phyloP scores from a whole-genome alignment of 257 asterid genomes.

The Solanum gandarillasii region DNA sequence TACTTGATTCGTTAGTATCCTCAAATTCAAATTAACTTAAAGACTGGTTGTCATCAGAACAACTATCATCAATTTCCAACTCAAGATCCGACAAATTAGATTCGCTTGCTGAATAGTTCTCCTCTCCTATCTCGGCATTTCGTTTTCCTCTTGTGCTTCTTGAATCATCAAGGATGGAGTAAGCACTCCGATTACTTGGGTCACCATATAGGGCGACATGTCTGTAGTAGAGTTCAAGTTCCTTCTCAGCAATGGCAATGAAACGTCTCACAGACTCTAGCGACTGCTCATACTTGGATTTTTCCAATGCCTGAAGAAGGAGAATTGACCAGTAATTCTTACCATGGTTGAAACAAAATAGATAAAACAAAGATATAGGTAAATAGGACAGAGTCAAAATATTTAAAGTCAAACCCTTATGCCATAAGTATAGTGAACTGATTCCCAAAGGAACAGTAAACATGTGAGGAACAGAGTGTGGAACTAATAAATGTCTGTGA shows the following conservation, averaged over 20 bases:
- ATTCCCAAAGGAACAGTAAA: neutral
- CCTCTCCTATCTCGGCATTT: neutral
- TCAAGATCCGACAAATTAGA: slow-evolving; percentile 18
- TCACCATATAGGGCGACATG: slow-evolving; percentile 79
- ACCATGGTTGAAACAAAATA: neutral
- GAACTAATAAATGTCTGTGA: neutral
- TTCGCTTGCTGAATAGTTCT: neutral
- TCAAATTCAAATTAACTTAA: slow-evolving; percentile 12
- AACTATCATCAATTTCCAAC: slow-evolving; percentile 17
- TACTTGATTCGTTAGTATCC: slow-evolving; percentile 5
- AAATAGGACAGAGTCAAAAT: neutral
- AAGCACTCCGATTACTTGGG: slow-evolving; percentile 56
- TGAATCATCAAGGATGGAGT: slow-evolving; percentile 33
- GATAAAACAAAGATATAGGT: neutral
- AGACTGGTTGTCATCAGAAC: slow-evolving; percentile 2
- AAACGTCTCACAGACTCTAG: slow-evolving; percentile 78
- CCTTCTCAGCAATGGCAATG: slow-evolving; percentile 83
- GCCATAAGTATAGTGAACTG: neutral
- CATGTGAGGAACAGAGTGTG: neutral
- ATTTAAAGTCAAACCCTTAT: neutral
- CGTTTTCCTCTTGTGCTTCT: slow-evolving; percentile 1
- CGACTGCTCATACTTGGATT: slow-evolving; percentile 84
- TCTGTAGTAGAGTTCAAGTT: slow-evolving; percentile 77
- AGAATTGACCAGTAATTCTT: neutral
- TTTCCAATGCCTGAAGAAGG: slow-evolving; percentile 65